phyloP scores from a whole-genome alignment of 768 basidiomycete genomes.

The Pulveroboletus sp. region DNA sequence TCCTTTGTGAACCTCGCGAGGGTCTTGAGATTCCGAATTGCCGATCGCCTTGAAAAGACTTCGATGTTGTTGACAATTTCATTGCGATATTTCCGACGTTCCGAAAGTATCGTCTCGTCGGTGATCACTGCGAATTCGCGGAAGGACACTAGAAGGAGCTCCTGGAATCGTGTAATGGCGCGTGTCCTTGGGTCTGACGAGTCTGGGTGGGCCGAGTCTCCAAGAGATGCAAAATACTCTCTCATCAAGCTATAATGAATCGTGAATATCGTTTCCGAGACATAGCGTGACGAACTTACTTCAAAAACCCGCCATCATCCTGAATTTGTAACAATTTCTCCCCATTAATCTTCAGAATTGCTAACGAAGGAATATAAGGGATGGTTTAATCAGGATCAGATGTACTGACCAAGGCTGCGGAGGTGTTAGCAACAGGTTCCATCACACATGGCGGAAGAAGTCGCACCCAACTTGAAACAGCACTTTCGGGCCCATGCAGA shows the following conservation, averaged over 20 bases:
- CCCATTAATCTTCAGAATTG: constrained; percentile 97
- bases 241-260: constrained; percentile 73
- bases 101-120: constrained; percentile 87
- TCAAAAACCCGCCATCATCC: constrained; percentile 96
- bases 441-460: not conserved
- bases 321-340: constrained; percentile 89
- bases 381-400: not conserved
- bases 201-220: constrained; percentile 89
- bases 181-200: constrained; percentile 86
- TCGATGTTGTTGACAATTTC: constrained; percentile 94
- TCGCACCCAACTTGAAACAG: constrained; percentile 94
- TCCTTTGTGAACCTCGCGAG: constrained; percentile 84
- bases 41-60: constrained; percentile 88
- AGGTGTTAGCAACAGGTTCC: constrained; percentile 11
- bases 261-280: not conserved
- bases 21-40: constrained; percentile 80
- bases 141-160: constrained; percentile 94
- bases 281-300: constrained; percentile 46
- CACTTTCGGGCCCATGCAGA: constrained; percentile 99
- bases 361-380: constrained; percentile 39
- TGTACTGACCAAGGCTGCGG: constrained; percentile 52
- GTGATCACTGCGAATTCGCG: constrained; percentile 96
- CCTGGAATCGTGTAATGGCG: constrained; percentile 96
- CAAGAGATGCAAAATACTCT: constrained; percentile 90
- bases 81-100: constrained; percentile 80